A percentile compares a stretch with the other conserved stretches of the same genome.
These are phyloP conservation scores for Maudiozyma saulgeensis DNA, from an alignment of 805 yeast genomes.

Conservation along the genomic window DNA sequence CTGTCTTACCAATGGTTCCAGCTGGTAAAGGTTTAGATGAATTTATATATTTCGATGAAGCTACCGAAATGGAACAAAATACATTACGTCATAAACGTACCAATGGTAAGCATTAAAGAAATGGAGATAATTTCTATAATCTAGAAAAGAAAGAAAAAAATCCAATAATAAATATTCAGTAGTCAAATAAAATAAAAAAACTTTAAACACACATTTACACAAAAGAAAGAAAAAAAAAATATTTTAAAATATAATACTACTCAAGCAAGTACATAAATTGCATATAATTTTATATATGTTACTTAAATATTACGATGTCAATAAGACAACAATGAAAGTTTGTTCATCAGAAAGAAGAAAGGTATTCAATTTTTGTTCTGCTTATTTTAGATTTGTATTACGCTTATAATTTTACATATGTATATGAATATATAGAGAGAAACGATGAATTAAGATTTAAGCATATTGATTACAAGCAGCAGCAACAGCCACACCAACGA, in stretches of 20 bases:
- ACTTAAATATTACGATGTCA: background rate
- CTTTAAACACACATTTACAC: too few species aligned
- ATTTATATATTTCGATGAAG: conserved; percentile 79
- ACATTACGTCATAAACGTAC: conserved; percentile 66
- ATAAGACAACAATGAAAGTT: background rate
- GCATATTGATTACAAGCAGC: background rate
- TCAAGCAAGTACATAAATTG: background rate
- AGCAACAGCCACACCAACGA: background rate
- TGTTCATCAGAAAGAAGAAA: background rate
- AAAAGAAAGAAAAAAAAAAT: background rate
- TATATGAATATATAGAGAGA: too few species aligned
- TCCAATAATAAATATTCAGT: too few species aligned
- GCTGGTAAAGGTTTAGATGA: conserved; percentile 92
- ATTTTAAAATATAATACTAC: background rate
- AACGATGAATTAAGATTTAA: background rate
- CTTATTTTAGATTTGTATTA: too few species aligned
- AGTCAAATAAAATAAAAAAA: too few species aligned
- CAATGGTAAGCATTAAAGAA: conserved; percentile 49
- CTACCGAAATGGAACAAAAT: conserved; percentile 61
- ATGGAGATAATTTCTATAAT: background rate
- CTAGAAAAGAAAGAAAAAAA: background rate
- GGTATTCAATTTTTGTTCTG: too few species aligned
- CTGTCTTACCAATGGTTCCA: conserved; percentile 97
- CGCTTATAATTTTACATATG: too few species aligned
- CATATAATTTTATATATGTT: background rate